A percentile compares a stretch with the other conserved stretches of the same genome.
These are phyloP conservation scores for Penicillium odoratum DNA, from an alignment of 495 filamentous ascomycete genomes.

Conservation along the genomic window DNA sequence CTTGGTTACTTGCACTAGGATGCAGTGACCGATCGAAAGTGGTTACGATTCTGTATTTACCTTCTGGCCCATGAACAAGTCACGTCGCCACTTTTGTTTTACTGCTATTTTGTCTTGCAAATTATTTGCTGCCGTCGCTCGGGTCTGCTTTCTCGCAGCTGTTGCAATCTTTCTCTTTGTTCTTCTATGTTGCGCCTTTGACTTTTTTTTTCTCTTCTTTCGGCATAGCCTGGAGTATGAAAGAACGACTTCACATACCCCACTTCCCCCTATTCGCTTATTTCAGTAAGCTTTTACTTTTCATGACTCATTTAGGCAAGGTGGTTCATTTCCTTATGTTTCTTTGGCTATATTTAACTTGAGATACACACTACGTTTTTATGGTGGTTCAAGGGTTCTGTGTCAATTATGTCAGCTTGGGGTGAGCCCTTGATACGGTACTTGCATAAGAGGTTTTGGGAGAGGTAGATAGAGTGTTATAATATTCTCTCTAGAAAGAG, in stretches of 20 bases:
- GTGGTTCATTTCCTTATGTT: background rate
- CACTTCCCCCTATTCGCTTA: constrained; percentile 18
- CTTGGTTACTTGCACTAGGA: constrained; percentile 5
- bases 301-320: background rate
- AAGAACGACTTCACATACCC: constrained; percentile 33
- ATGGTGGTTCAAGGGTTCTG: constrained; percentile 1
- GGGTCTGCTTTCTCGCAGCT: constrained; percentile 6
- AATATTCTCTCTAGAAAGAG: background rate
- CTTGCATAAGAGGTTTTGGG: background rate
- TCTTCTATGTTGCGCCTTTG: constrained; percentile 5
- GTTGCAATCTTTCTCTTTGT: constrained; percentile 22
- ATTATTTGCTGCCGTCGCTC: constrained; percentile 15
- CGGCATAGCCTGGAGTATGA: constrained; percentile 49
- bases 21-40: constrained; percentile 2
- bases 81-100: background rate
- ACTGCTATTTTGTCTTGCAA: constrained; percentile 19
- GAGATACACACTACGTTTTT: background rate
- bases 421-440: background rate
- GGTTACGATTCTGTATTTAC: constrained; percentile 3
- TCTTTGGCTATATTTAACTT: constrained; percentile 2
- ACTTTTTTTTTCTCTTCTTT: constrained; percentile 18
- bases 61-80: background rate
- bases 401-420: background rate
- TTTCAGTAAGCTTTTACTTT: constrained; percentile 19
- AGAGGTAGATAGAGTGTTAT: background rate